Conservation (phyloP, 2,329 filamentous ascomycete species). For the Phaeosphaeriaceae sp. region DNA sequence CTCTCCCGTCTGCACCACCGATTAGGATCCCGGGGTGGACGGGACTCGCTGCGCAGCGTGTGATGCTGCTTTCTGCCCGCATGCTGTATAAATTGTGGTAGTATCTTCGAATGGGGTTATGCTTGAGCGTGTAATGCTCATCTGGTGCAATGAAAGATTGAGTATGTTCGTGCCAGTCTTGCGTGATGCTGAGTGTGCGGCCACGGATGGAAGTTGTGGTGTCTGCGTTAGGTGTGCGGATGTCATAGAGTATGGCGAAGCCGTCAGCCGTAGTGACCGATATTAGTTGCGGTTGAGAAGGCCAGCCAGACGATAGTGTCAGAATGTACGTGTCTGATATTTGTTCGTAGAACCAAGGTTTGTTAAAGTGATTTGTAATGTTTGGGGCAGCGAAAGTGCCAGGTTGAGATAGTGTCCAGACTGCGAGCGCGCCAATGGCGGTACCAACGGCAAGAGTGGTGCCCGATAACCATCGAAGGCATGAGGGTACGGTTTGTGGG, state of each 20-base stretch:
- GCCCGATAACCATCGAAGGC: slow-evolving; percentile 63
- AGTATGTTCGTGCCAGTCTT: slow-evolving; percentile 63
- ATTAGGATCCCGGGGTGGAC: slow-evolving; percentile 62
- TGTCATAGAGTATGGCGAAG: slow-evolving; percentile 60
- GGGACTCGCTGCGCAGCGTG: slow-evolving; percentile 56
- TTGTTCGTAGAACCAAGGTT: slow-evolving; percentile 53
- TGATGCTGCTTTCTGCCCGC: slow-evolving; percentile 46
- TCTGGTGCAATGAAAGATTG: slow-evolving; percentile 62
- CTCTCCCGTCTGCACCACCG: slow-evolving; percentile 60
- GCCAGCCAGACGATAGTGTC: slow-evolving; percentile 58
- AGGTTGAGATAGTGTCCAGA: slow-evolving; percentile 57
- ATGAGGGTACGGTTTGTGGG: slow-evolving; percentile 62
- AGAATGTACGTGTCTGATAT: slow-evolving; percentile 57
- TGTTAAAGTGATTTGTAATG: slow-evolving; percentile 17
- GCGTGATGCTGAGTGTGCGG: slow-evolving; percentile 56
- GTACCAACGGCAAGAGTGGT: slow-evolving; percentile 62
- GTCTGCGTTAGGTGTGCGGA: slow-evolving; percentile 56
- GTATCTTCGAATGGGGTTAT: slow-evolving; percentile 59
- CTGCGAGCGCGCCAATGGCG: slow-evolving; percentile 62
- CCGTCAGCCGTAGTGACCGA: slow-evolving; percentile 62
- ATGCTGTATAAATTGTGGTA: slow-evolving; percentile 53
- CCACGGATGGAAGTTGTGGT: slow-evolving; percentile 55
- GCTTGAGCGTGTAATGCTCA: slow-evolving; percentile 59
- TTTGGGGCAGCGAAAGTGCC: slow-evolving; percentile 27
- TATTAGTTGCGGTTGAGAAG: slow-evolving; percentile 60